Base-by-base conservation (phyloP, 805 yeast species). In the Metschnikowia picachoensis region DNA sequence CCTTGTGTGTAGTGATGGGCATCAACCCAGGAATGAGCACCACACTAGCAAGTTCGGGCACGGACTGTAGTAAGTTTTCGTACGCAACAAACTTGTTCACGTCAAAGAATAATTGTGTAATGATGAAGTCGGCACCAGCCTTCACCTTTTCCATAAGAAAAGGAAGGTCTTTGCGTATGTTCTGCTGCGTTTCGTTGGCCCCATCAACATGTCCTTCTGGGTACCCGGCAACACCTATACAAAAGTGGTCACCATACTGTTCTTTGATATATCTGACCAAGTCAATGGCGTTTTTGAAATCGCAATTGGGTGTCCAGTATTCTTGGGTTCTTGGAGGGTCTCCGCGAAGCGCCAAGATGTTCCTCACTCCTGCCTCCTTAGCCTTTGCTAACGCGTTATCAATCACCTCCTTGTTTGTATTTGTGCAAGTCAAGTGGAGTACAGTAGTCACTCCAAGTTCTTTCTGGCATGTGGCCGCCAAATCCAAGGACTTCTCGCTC, bases 121-220 rank as follows among this genome's bases (percentile, higher is more conserved):
- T 79, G 43, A 94, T 79, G 61, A 89, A 94, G 60, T 89, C 95
- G 2, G 98, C 99, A 37, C 99, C 99, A 1, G 98, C 97, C 47
- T 82, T 77, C 20, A 92, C 77, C 64, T 94, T 94, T 55, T 88
- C 95, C 41, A 82, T 78, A 65, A 94, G 74, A 60, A 66, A 89
- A 7, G 94, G 92, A 39, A 92, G 59, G 64, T 92, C 99, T 39
- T 76, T 76, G 17, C 62, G 61, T 1, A 84, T 81, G 57, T 80
- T 78, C 62, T 90, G 96, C 31, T 73, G 74, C 8, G 79, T 66
- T 38, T 68, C 74, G 55, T 83, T 87, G 1, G 89, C 76, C 12
- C 95, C 92, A 56, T 91, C 96, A 31, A 88, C 90, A 66, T 92
- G 97, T 15, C 99, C 99, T 62, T 92, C 99, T 8, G 99, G 97